Conservation (phyloP, 2,329 filamentous ascomycete species). For the Zymoseptoria tritici region DNA sequence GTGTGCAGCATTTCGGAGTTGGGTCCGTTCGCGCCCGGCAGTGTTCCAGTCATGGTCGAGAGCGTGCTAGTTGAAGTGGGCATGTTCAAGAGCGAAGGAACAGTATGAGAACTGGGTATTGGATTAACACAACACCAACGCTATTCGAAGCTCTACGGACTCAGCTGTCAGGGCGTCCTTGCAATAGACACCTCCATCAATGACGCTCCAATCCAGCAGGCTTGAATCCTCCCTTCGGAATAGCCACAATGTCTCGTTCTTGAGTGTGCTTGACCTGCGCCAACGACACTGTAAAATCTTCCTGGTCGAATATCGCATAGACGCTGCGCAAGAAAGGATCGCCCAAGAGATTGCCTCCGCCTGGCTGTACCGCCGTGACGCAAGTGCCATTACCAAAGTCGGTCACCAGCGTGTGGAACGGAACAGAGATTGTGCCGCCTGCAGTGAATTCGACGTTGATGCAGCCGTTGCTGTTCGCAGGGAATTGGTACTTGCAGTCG, state of each 20-base stretch:
- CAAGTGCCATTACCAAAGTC: neutral
- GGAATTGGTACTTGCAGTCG: neutral
- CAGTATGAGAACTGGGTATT: too few relatives aligned
- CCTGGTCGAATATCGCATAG: slow-evolving; percentile 58
- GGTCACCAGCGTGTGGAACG: neutral
- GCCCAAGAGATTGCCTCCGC: slow-evolving; percentile 48
- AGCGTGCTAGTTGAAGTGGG: too few relatives aligned
- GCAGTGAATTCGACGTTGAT: neutral
- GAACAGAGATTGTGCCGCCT: neutral
- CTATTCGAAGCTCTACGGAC: too few relatives aligned
- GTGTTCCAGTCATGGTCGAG: too few relatives aligned
- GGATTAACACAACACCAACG: too few relatives aligned
- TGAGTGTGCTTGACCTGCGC: neutral
- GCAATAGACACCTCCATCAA: neutral
- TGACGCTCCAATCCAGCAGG: neutral
- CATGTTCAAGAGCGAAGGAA: too few relatives aligned
- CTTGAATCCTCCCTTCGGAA: neutral
- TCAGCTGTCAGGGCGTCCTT: too few relatives aligned
- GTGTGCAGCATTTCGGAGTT: too few relatives aligned
- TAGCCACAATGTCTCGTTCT: neutral
- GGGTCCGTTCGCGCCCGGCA: too few relatives aligned
- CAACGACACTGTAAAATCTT: neutral
- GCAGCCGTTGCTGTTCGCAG: neutral
- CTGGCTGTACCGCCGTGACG: neutral
- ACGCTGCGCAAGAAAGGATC: slow-evolving; percentile 57